phyloP scores from a whole-genome alignment of 169 alveolate species.

The Amoebophrya sp. region DNA sequence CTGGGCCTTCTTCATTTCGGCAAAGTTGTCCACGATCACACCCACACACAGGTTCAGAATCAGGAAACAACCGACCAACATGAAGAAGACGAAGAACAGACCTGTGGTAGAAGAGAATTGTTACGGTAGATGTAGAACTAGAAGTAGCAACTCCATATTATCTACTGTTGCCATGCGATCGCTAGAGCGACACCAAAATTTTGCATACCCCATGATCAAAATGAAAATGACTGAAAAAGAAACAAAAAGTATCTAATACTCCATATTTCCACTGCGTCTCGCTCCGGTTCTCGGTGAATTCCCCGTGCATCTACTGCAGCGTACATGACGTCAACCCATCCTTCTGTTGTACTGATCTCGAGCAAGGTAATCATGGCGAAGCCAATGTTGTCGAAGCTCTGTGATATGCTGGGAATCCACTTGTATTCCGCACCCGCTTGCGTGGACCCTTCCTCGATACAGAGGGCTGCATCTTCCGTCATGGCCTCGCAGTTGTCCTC shows the following conservation, averaged over 20 bases:
- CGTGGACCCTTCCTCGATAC: background rate
- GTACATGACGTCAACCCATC: slow-evolving; percentile 61
- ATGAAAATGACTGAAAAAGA: background rate
- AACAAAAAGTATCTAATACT: background rate
- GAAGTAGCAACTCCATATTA: too few species aligned
- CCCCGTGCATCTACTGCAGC: slow-evolving; percentile 45
- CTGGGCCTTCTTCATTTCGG: slow-evolving; percentile 40
- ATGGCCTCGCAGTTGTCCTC: slow-evolving; percentile 6
- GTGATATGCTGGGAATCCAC: background rate
- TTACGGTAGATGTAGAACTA: too few species aligned
- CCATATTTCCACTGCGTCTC: slow-evolving; percentile 29
- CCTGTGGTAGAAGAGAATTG: background rate
- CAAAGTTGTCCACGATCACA: slow-evolving; percentile 52
- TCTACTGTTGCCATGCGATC: too few species aligned
- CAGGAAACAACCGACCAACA: slow-evolving; percentile 49
- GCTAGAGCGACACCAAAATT: too few species aligned
- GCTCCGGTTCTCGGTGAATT: slow-evolving; percentile 37
- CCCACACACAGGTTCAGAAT: slow-evolving; percentile 53
- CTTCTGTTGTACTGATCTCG: slow-evolving; percentile 60
- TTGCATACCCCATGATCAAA: too few species aligned
- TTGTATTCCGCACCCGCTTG: background rate
- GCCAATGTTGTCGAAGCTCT: slow-evolving; percentile 57
- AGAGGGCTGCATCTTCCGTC: background rate
- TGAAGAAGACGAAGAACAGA: slow-evolving; percentile 52
- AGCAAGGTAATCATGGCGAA: slow-evolving; percentile 53